Conservation (phyloP, 108 stramenopile genomes). For the Cafeteria roenbergensis region DNA sequence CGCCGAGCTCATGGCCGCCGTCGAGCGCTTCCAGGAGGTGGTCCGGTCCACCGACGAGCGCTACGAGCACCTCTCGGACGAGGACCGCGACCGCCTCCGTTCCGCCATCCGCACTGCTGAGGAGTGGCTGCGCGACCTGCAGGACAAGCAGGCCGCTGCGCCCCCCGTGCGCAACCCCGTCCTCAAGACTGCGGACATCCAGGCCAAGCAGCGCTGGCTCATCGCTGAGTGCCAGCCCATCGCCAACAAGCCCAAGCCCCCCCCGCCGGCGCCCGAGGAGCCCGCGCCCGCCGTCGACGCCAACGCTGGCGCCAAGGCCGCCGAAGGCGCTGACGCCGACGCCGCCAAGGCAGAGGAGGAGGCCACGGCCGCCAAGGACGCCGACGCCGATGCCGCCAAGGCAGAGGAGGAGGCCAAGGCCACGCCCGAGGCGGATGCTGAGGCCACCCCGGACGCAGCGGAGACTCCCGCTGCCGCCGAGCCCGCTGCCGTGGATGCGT, state of each 20-base stretch:
- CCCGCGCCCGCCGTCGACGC: slow-evolving; percentile 35
- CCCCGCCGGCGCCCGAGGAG: slow-evolving; percentile 52
- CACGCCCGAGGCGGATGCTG: no score
- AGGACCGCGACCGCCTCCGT: slow-evolving; percentile 61
- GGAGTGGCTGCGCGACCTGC: slow-evolving; percentile 74
- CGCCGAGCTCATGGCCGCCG: slow-evolving; percentile 49
- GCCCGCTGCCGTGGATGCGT: no score
- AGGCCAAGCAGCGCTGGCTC: slow-evolving; percentile 54
- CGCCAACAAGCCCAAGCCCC: slow-evolving; percentile 80
- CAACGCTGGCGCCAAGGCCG: slow-evolving; percentile 31
- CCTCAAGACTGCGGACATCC: slow-evolving; percentile 55
- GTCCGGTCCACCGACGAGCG: slow-evolving; percentile 57
- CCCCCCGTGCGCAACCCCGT: slow-evolving; percentile 58
- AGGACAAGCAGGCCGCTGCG: slow-evolving; percentile 70
- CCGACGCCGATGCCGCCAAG: background rate
- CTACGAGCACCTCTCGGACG: slow-evolving; percentile 73
- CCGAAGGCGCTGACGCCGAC: slow-evolving; percentile 28
- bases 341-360: slow-evolving; percentile 13
- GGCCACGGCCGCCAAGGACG: background rate
- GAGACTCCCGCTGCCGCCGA: no score
- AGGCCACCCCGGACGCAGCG: no score
- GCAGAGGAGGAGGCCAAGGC: slow-evolving; percentile 8
- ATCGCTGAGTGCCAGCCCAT: slow-evolving; percentile 56
- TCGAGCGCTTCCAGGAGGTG: slow-evolving; percentile 71
- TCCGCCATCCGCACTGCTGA: slow-evolving; percentile 54